Conservation (phyloP, 2,329 filamentous ascomycete species). For the Pestalotiopsis sp. region DNA sequence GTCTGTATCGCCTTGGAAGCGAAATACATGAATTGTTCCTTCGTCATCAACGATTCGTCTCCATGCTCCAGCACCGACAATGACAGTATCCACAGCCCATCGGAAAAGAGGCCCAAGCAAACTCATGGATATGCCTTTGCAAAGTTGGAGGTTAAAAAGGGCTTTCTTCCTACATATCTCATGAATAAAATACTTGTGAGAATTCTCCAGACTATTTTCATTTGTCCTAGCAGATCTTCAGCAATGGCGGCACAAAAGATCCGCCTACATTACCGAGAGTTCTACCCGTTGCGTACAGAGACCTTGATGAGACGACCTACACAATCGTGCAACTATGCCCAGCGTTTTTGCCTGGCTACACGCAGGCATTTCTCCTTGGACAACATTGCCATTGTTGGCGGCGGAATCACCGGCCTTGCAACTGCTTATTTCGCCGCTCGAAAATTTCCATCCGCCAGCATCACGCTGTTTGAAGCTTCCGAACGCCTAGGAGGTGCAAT, state of each 20-base stretch:
- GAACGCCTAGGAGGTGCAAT: constrained; percentile 12
- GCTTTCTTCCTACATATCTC: too few relatives aligned
- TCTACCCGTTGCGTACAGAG: neutral
- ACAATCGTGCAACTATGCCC: neutral
- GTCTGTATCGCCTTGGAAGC: neutral
- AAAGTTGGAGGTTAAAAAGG: too few relatives aligned
- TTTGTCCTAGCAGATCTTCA: neutral
- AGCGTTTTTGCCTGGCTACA: neutral
- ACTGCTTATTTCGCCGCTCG: constrained; percentile 14
- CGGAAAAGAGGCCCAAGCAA: too few relatives aligned
- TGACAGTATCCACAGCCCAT: too few relatives aligned
- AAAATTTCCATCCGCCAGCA: constrained; percentile 12
- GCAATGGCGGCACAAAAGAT: neutral
- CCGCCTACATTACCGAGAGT: neutral
- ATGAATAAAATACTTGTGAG: too few relatives aligned
- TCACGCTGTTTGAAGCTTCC: constrained; percentile 14
- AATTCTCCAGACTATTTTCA: neutral
- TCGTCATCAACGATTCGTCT: neutral
- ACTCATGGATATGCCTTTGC: too few relatives aligned
- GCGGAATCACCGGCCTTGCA: constrained; percentile 15
- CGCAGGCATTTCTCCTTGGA: neutral
- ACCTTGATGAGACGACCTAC: neutral
- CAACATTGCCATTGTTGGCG: constrained; percentile 16
- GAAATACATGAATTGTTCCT: too few relatives aligned
- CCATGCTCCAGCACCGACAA: neutral